These are phyloP conservation scores for Stenogyne calaminthoides DNA, from an alignment of 305 asterid species.

Conservation along the genomic window DNA sequence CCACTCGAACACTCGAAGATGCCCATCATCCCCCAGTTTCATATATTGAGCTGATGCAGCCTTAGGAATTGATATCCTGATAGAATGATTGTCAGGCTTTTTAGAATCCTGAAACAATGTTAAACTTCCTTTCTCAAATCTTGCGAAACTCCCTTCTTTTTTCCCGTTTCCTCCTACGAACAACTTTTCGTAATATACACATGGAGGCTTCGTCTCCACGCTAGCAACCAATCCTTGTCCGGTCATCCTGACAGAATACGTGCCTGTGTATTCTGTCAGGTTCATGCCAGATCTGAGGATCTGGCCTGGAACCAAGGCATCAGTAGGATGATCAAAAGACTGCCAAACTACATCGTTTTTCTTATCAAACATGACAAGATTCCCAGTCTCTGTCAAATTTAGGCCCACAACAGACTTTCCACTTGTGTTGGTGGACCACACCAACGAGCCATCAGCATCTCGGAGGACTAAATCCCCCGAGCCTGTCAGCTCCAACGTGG, in stretches of 20 bases:
- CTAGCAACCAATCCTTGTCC: slow-evolving; percentile 38
- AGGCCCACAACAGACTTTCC: slow-evolving; percentile 45
- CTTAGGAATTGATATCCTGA: no score
- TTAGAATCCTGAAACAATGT: no score
- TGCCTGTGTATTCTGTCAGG: slow-evolving; percentile 30
- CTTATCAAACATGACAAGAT: slow-evolving; percentile 40
- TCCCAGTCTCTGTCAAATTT: slow-evolving; percentile 43
- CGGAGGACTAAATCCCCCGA: no score
- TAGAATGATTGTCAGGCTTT: no score
- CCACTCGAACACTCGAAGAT: slow-evolving; percentile 47
- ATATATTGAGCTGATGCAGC: no score
- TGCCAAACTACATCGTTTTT: slow-evolving; percentile 37
- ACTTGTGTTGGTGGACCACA: slow-evolving; percentile 50
- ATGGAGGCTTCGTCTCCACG: slow-evolving; percentile 32
- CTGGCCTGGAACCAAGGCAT: slow-evolving; percentile 46
- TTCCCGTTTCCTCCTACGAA: slow-evolving; percentile 2
- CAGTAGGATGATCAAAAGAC: slow-evolving; percentile 40
- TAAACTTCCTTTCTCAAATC: no score
- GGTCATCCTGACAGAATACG: slow-evolving; percentile 31
- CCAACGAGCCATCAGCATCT: slow-evolving; percentile 46
- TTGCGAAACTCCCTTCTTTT: slow-evolving; percentile 27
- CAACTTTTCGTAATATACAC: slow-evolving; percentile 21
- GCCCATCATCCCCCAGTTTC: no score
- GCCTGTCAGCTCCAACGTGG: slow-evolving; percentile 40
- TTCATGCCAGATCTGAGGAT: slow-evolving; percentile 35